Percentiles rank a stretch among this genome's conserved stretches.
Evolutionary conservation across 169 alveolate species (phyloP).

Genomic region (Perkinsus olseni): DNA sequence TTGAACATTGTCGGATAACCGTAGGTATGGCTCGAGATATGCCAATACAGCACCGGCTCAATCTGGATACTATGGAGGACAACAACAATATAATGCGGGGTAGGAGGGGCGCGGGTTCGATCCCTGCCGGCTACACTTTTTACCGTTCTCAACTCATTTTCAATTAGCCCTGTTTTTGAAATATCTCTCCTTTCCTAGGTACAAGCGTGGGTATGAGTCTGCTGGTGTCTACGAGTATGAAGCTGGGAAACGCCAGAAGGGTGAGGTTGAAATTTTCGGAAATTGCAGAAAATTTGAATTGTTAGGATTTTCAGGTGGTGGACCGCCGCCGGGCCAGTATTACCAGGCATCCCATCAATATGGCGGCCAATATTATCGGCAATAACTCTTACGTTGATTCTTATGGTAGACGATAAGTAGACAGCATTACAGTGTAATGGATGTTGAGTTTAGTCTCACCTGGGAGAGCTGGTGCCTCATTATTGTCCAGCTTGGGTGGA

Average conservation of each 20-base stretch:
- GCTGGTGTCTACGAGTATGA: not conserved
- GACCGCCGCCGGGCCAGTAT: not conserved
- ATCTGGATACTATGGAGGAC: not conserved
- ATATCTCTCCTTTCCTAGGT: not conserved
- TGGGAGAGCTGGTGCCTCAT: too few species aligned
- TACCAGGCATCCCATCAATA: not conserved
- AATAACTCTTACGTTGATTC: not conserved
- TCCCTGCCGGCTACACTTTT: not conserved
- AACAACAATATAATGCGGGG: not conserved
- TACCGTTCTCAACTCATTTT: not conserved
- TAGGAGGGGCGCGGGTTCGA: not conserved
- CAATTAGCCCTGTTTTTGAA: not conserved
- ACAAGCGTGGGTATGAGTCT: not conserved
- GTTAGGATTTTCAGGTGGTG: not conserved
- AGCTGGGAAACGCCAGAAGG: not conserved
- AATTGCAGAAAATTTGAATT: not conserved
- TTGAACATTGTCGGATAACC: too few species aligned
- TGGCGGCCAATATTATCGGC: not conserved
- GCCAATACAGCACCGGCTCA: not conserved
- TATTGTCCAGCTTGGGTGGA: too few species aligned
- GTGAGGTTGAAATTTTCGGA: not conserved
- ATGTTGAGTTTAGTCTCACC: not conserved
- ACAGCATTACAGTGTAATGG: not conserved
- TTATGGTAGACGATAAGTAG: not conserved
- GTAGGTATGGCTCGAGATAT: not conserved